Conservation (phyloP, 2,329 filamentous ascomycete genomes). For the Cladobotryum mycophilum region DNA sequence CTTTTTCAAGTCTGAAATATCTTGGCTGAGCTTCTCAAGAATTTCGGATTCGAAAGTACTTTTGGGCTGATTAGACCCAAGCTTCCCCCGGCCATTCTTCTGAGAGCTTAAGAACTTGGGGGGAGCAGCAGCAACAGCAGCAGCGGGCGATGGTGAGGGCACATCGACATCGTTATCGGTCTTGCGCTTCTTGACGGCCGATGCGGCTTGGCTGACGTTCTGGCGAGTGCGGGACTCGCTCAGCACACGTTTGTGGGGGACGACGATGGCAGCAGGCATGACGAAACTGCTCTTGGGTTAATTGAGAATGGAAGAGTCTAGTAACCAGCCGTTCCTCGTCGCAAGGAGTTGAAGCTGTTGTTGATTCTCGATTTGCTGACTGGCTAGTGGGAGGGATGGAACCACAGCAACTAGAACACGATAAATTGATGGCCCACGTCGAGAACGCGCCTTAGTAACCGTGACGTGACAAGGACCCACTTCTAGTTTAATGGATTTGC, state of each 20-base stretch:
- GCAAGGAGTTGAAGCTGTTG: constrained; percentile 1
- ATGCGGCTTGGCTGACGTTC: constrained; percentile 52
- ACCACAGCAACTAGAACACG: constrained; percentile 3
- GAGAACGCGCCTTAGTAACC: constrained; percentile 25
- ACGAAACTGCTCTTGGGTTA: constrained; percentile 4
- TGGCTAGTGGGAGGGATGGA: neutral
- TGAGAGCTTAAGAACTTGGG: constrained; percentile 57
- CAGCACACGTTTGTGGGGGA: constrained; percentile 68
- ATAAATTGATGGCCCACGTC: neutral
- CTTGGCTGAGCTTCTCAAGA: constrained; percentile 91
- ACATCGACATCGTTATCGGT: constrained; percentile 48
- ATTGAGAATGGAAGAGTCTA: neutral
- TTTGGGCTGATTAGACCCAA: constrained; percentile 71
- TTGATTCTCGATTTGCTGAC: neutral
- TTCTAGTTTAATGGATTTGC: constrained; percentile 17
- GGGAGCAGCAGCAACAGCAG: too few species aligned
- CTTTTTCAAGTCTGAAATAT: constrained; percentile 78
- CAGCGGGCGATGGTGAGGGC: constrained; percentile 45
- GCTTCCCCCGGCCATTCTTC: constrained; percentile 53
- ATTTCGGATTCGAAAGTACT: constrained; percentile 92
- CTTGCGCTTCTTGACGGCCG: constrained; percentile 73
- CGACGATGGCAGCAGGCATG: constrained; percentile 45
- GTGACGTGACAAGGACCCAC: constrained; percentile 33
- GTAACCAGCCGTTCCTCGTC: constrained; percentile 3
- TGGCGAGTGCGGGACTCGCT: constrained; percentile 60